phyloP scores from a whole-genome alignment of 257 asterid genomes.

The Fraxinus excelsior region DNA sequence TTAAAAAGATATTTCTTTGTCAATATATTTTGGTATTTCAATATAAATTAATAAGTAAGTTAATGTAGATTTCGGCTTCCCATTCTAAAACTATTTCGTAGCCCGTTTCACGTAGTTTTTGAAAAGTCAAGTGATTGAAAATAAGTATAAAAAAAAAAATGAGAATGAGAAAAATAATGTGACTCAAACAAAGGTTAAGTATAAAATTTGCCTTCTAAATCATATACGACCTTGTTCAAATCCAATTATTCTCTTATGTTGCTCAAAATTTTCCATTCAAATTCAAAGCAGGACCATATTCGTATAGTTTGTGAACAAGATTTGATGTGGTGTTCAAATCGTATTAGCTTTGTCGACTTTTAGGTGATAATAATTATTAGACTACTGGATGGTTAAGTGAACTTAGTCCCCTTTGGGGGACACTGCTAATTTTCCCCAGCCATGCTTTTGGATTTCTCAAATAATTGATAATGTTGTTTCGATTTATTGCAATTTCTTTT shows the following conservation, averaged over 20 bases:
- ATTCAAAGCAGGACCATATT: not conserved
- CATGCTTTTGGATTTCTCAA: not conserved
- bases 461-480: not conserved
- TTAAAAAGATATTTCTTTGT: too few species aligned
- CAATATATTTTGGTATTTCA: too few species aligned
- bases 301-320: not conserved
- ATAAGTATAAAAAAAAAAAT: too few species aligned
- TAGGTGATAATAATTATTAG: not conserved
- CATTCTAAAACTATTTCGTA: too few species aligned
- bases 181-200: too few species aligned
- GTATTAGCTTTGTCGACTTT: not conserved
- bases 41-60: too few species aligned
- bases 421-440: not conserved
- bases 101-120: too few species aligned
- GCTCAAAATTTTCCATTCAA: not conserved
- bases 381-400: constrained; percentile 2
- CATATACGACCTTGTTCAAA: too few species aligned
- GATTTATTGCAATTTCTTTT: not conserved
- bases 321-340: not conserved
- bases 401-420: not conserved
- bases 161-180: too few species aligned
- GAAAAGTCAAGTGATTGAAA: too few species aligned
- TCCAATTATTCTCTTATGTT: not conserved
- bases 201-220: too few species aligned
- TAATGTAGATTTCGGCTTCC: too few species aligned